These are phyloP conservation scores for Flammula alnicola DNA, from an alignment of 1,284 basidiomycete genomes.

Conservation along the genomic window DNA sequence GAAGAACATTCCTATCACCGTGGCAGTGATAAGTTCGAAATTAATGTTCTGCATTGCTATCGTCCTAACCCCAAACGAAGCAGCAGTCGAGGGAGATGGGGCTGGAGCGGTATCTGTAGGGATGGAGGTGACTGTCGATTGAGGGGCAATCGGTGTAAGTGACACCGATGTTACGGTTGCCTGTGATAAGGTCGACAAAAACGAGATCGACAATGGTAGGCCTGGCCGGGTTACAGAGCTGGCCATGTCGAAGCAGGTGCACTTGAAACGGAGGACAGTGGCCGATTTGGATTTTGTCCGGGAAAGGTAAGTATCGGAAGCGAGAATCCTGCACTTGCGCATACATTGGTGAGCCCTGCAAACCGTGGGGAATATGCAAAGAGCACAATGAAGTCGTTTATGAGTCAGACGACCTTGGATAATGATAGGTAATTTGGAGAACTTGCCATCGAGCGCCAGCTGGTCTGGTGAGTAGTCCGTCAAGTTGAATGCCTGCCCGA, in stretches of 20 bases:
- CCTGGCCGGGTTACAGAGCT: neutral
- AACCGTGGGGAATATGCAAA: neutral
- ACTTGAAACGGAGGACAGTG: conserved; percentile 26
- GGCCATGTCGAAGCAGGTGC: conserved; percentile 1
- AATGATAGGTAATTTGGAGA: neutral
- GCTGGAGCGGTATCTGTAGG: conserved; percentile 2
- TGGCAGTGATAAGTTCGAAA: too few relatives aligned
- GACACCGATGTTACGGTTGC: neutral
- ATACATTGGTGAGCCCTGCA: conserved; percentile 36
- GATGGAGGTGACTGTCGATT: conserved; percentile 10
- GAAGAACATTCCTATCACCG: conserved; percentile 1
- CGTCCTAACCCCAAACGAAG: conserved; percentile 1
- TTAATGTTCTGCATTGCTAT: neutral
- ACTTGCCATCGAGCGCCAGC: conserved; percentile 22
- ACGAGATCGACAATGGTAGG: conserved; percentile 2
- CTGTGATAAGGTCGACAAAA: too few relatives aligned
- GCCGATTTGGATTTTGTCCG: conserved; percentile 41
- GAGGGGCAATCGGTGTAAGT: neutral
- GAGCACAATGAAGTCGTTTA: too few relatives aligned
- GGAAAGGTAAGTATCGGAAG: conserved; percentile 43
- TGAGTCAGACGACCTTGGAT: too few relatives aligned
- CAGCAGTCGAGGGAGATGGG: conserved; percentile 9
- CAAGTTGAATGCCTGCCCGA: conserved; percentile 13
- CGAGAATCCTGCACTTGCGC: conserved; percentile 33
- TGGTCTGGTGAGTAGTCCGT: conserved; percentile 22